A percentile compares a stretch with the other conserved stretches of the same genome.
phyloP scores from a whole-genome alignment of 2,329 filamentous ascomycete genomes.

The Ophiostoma ips region DNA sequence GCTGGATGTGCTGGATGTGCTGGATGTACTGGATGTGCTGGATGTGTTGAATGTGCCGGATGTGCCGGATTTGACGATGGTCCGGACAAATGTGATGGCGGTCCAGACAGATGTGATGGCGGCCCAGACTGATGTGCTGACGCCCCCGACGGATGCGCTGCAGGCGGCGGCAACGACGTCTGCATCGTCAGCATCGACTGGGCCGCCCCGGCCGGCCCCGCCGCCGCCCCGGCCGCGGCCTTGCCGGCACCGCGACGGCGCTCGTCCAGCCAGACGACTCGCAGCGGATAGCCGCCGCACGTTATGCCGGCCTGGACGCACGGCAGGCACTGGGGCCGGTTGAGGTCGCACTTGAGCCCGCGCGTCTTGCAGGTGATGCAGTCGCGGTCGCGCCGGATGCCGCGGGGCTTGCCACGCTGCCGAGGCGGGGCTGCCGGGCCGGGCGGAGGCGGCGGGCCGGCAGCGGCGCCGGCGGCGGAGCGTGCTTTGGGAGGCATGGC shows the following conservation, averaged over 20 bases:
- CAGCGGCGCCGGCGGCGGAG: not conserved
- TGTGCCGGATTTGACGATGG: not conserved
- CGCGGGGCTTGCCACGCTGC: constrained; percentile 11
- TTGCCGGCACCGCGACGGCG: not conserved
- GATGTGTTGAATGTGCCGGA: too few relatives aligned
- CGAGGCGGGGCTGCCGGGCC: not conserved
- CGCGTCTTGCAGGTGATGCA: constrained; percentile 13
- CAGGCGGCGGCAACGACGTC: too few relatives aligned
- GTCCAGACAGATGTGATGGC: not conserved
- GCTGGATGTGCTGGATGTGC: too few relatives aligned
- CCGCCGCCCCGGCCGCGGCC: too few relatives aligned
- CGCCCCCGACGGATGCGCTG: not conserved
- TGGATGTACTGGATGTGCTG: too few relatives aligned
- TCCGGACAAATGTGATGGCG: too few relatives aligned
- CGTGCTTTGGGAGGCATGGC: not conserved
- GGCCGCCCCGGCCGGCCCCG: not conserved
- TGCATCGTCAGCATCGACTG: too few relatives aligned
- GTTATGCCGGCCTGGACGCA: constrained; percentile 17
- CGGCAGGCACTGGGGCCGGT: constrained; percentile 13
- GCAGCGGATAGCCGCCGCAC: constrained; percentile 21
- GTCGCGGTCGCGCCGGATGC: constrained; percentile 12
- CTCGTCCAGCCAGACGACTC: constrained; percentile 19
- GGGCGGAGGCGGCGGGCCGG: not conserved
- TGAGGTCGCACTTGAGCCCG: constrained; percentile 14
- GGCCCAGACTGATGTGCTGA: too few relatives aligned